Evolutionary conservation across 495 filamentous ascomycete genomes (phyloP).

Genomic region (Xylaria intraflava): DNA sequence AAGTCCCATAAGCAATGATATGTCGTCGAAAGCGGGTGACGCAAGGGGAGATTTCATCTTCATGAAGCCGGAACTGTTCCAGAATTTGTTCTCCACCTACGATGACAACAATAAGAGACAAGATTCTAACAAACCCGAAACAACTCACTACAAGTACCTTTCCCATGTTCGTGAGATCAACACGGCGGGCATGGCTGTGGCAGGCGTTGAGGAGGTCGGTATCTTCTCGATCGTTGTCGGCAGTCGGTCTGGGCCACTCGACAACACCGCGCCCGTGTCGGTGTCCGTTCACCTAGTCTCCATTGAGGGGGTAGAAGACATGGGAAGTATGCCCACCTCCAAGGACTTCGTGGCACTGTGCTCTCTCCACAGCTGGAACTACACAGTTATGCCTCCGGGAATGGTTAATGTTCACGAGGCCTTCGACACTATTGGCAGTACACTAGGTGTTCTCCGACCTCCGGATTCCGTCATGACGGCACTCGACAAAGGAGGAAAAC

Average conservation of each 20-base stretch:
- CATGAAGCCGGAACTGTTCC: conserved; percentile 19
- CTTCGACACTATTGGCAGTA: not conserved
- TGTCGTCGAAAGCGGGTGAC: not conserved
- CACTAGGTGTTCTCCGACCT: not conserved
- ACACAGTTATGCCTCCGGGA: not conserved
- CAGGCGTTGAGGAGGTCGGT: not conserved
- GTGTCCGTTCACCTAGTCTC: not conserved
- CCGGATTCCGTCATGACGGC: not conserved
- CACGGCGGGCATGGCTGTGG: not conserved
- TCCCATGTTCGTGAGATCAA: not conserved
- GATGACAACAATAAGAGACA: conserved; percentile 1
- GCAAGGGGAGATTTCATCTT: conserved; percentile 20
- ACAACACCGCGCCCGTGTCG: not conserved
- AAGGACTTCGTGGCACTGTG: not conserved
- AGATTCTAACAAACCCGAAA: no score
- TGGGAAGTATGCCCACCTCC: no score
- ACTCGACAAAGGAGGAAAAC: no score
- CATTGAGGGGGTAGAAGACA: not conserved
- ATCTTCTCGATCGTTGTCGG: not conserved
- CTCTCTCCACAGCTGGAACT: not conserved
- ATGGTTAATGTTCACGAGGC: not conserved
- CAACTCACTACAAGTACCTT: not conserved
- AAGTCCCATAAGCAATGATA: not conserved
- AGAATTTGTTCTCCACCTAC: conserved; percentile 13
- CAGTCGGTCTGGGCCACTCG: not conserved